A percentile compares a stretch with the other conserved stretches of the same genome.
Conservation (phyloP, 257 asterid species). For the Plantago elongata region DNA sequence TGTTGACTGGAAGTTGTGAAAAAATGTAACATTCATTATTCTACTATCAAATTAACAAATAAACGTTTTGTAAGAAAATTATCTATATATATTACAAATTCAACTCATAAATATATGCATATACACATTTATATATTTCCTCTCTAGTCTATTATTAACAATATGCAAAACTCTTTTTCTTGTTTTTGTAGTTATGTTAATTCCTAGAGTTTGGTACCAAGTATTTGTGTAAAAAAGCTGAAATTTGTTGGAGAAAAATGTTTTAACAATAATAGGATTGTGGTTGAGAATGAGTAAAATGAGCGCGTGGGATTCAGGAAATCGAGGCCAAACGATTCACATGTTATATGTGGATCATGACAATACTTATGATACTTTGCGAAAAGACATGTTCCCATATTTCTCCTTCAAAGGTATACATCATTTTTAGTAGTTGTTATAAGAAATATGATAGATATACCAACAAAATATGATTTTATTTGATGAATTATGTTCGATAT, state of each 20-base stretch:
- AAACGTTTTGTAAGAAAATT: neutral
- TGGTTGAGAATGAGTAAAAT: neutral
- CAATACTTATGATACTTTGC: neutral
- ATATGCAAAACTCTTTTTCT: too few relatives aligned
- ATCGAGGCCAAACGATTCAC: neutral
- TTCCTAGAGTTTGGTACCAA: too few relatives aligned
- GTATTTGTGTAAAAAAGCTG: too few relatives aligned
- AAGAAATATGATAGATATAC: neutral
- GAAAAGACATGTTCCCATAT: conserved; percentile 7
- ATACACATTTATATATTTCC: neutral
- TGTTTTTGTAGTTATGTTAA: too few relatives aligned
- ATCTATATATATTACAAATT: neutral
- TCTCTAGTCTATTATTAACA: neutral
- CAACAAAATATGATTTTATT: too few relatives aligned
- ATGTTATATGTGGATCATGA: conserved; percentile 29
- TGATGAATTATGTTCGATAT: neutral
- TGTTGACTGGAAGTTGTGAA: neutral
- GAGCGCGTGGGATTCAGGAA: neutral
- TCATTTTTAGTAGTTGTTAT: neutral
- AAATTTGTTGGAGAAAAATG: neutral
- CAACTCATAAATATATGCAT: neutral
- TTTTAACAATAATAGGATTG: neutral
- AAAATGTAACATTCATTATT: neutral
- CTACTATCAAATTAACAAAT: neutral
- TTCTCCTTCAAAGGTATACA: conserved; percentile 21